Evolutionary conservation across 179 eudicot species (phyloP).

Genomic region (Carnegiea gigantea): DNA sequence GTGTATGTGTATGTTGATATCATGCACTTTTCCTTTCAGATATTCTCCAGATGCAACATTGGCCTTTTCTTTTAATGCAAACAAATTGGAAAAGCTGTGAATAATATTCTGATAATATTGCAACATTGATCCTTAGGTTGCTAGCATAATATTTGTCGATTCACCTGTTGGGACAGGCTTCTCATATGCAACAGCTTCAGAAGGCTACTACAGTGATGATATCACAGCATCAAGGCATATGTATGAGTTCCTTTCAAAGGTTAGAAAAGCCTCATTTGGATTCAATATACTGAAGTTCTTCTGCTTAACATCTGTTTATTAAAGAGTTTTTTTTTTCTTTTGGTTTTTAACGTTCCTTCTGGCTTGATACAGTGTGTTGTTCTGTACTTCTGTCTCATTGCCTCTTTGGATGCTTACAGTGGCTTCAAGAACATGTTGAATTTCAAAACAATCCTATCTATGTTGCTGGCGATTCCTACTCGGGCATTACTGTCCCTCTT

Average conservation of each 20-base stretch:
- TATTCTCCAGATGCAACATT: too few species aligned
- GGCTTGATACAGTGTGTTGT: background rate
- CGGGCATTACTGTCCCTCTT: conserved; percentile 19
- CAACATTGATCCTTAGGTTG: conserved; percentile 5
- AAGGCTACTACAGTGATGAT: conserved; percentile 13
- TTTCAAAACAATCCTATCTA: conserved; percentile 18
- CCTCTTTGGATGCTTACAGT: conserved; percentile 1
- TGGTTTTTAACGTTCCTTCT: too few species aligned
- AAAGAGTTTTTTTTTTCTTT: too few species aligned
- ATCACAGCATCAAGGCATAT: background rate
- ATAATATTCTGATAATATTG: background rate
- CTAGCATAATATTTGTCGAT: conserved; percentile 18
- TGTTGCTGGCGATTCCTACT: conserved; percentile 16
- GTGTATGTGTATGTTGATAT: too few species aligned
- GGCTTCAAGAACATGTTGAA: conserved; percentile 18
- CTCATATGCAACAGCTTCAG: conserved; percentile 1
- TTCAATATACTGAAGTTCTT: background rate
- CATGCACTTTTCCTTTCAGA: background rate
- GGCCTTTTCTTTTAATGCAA: too few species aligned
- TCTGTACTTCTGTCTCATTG: background rate
- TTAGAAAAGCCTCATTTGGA: background rate
- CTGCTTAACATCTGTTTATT: too few species aligned
- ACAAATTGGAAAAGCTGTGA: too few species aligned
- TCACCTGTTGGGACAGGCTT: conserved; percentile 11
- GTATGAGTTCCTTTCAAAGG: conserved; percentile 14